A percentile compares a stretch with the other conserved stretches of the same genome.
phyloP scores from a whole-genome alignment of 2,329 filamentous ascomycete species.

The Leptographium flavum region DNA sequence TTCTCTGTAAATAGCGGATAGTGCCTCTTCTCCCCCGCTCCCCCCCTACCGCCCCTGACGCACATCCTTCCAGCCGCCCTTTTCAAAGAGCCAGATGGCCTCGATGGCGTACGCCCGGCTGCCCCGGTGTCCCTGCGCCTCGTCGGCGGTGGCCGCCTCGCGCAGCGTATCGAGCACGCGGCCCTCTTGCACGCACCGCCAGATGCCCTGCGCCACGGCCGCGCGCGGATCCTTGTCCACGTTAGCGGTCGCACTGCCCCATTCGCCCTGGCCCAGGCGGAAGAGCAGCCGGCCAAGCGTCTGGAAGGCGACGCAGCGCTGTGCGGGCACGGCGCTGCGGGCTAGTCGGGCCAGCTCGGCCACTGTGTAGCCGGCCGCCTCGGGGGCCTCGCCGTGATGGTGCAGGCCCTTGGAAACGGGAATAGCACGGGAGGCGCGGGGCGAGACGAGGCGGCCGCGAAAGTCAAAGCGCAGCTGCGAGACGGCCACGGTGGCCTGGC shows the following conservation, averaged over 20 bases:
- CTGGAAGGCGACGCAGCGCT: slow-evolving; percentile 85
- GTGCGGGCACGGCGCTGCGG: slow-evolving; percentile 68
- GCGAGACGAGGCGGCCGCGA: slow-evolving; percentile 64
- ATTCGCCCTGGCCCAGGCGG: slow-evolving; percentile 60
- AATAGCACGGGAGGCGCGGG: slow-evolving; percentile 57
- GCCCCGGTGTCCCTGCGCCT: slow-evolving; percentile 57
- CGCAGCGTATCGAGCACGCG: slow-evolving; percentile 63
- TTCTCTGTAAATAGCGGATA: background rate
- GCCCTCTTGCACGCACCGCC: slow-evolving; percentile 64
- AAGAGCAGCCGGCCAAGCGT: slow-evolving; percentile 77
- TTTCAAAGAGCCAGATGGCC: slow-evolving; percentile 70
- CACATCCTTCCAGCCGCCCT: slow-evolving; percentile 55
- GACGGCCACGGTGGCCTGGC: slow-evolving; percentile 54
- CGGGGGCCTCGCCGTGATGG: slow-evolving; percentile 84
- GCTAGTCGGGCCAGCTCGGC: slow-evolving; percentile 70
- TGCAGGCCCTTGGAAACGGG: slow-evolving; percentile 72
- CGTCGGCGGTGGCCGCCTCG: slow-evolving; percentile 54
- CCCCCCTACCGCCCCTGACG: slow-evolving; percentile 28
- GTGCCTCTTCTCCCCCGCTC: background rate
- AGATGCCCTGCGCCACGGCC: slow-evolving; percentile 63
- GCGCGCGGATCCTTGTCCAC: slow-evolving; percentile 5
- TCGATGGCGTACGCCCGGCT: slow-evolving; percentile 77
- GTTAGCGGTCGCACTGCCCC: slow-evolving; percentile 38
- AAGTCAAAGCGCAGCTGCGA: slow-evolving; percentile 83
- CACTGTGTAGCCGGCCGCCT: slow-evolving; percentile 88